Base-by-base conservation (phyloP, 208 protist species). In the Crithidia expoeki region DNA sequence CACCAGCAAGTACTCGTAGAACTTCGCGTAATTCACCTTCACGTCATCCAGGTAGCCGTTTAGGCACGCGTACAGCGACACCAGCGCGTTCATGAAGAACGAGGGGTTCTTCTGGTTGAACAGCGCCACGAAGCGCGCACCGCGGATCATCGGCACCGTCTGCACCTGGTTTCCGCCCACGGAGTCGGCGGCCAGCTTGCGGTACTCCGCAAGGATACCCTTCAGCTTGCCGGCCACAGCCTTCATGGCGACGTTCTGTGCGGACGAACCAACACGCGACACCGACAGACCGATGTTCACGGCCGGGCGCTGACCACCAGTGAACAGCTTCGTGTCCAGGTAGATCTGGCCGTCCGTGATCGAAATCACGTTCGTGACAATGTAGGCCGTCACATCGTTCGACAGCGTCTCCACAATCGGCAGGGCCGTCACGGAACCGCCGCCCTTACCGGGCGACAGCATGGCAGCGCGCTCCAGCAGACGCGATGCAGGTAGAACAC, bases 281-380 rank as follows among this genome's bases (percentile, higher is more conserved):
- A 98, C 95, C 34, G 95, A 98, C 36, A 98, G 87, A 89, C 93
- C 95, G 75, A 98, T 96, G 80, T 96, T 97, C 73, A 98, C 94
- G 64, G 95, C 95, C 21, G 95, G 95, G 25, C 95, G 88, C 78
- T 97, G 90, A n/a, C 95, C 95, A 65, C 89, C 87, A 72, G 92
- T 96, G 81, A 97, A 98, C 40, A 98, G 89, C 76, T 97, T 96
- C 53, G 89, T 85, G 74, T 97, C 93, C 21, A 98, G 84, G 81
- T 97, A 98, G 62, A 98, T 98, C 82, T 97, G 95, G n/a, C 95
- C 95, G 75, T 98, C 95, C 23, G 95, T 98, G 76, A 98, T 97
- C 51, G 92, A 97, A 84, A 98, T 98, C 40, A 97, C 93, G 82
- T 98, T 98, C 57, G 93, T 98, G 50, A 95, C 92, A 66, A 98